phyloP scores from a whole-genome alignment of 768 basidiomycete genomes.

The Trametes coccinea region DNA sequence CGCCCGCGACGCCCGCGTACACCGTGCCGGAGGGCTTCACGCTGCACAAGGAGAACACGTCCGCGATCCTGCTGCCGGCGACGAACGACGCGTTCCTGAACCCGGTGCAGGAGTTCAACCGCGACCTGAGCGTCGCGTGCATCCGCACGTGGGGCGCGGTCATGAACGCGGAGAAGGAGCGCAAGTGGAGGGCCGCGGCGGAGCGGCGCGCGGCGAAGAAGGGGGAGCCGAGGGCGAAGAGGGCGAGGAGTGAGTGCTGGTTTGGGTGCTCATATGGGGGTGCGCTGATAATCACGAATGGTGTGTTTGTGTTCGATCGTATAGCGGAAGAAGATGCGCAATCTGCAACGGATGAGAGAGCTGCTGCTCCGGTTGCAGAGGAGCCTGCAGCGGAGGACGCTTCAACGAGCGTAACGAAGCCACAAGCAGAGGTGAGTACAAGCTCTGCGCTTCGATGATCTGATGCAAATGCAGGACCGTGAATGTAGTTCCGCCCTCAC shows the following conservation, averaged over 20 bases:
- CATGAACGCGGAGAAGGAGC: constrained; percentile 60
- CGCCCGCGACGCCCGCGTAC: constrained; percentile 27
- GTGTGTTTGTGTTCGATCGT: constrained; percentile 6
- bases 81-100: constrained; percentile 90
- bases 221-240: constrained; percentile 39
- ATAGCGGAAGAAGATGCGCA: constrained; percentile 8
- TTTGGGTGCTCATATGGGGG: neutral
- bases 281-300: neutral
- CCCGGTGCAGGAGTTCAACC: constrained; percentile 97
- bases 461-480: neutral
- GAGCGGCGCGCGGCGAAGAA: constrained; percentile 46
- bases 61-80: constrained; percentile 74
- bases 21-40: constrained; percentile 72
- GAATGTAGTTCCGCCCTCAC: constrained; percentile 51
- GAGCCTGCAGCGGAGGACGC: neutral
- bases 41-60: constrained; percentile 79
- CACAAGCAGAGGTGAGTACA: constrained; percentile 20
- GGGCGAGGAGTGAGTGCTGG: constrained; percentile 43
- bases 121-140: constrained; percentile 89
- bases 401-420: neutral
- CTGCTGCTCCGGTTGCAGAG: neutral
- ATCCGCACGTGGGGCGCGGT: constrained; percentile 89
- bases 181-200: constrained; percentile 54
- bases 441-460: too few relatives aligned
- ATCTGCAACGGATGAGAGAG: neutral